These are phyloP conservation scores for Phlegmacium glaucopus DNA, from an alignment of 768 basidiomycete species.

Conservation along the genomic window DNA sequence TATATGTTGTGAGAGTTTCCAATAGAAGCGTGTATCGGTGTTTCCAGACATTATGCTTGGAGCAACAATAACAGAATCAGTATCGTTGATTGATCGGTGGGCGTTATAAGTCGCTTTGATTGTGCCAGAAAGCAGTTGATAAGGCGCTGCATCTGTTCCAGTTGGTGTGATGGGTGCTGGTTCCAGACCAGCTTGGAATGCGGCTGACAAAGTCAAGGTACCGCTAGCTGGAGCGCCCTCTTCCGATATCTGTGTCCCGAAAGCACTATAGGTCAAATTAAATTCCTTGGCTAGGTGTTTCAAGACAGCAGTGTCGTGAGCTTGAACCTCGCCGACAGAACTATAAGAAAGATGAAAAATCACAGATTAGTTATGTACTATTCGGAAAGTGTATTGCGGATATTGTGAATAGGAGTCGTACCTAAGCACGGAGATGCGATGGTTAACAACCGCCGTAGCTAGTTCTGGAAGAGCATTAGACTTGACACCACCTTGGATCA, in stretches of 20 bases:
- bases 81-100: constrained; percentile 34
- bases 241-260: constrained; percentile 41
- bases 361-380: not conserved
- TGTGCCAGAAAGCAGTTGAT: constrained; percentile 54
- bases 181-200: constrained; percentile 49
- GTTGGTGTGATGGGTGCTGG: constrained; percentile 65
- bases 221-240: constrained; percentile 36
- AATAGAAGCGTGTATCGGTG: constrained; percentile 60
- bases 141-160: constrained; percentile 41
- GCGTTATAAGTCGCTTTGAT: constrained; percentile 60
- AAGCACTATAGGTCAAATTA: constrained; percentile 59
- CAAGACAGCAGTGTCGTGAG: constrained; percentile 44
- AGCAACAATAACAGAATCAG: constrained; percentile 39
- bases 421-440: constrained; percentile 65
- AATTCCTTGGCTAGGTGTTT: constrained; percentile 44
- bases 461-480: constrained; percentile 78
- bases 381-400: constrained; percentile 6
- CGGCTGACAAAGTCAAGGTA: constrained; percentile 47
- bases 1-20: constrained; percentile 56
- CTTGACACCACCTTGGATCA: constrained; percentile 68
- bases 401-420: constrained; percentile 16
- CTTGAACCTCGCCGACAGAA: constrained; percentile 42
- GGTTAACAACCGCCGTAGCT: constrained; percentile 67
- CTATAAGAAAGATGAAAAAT: constrained; percentile 11
- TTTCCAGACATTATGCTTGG: constrained; percentile 61